These are phyloP conservation scores for Aaosphaeria pasadenensis DNA, from an alignment of 2,329 filamentous ascomycete genomes.

Conservation along the genomic window DNA sequence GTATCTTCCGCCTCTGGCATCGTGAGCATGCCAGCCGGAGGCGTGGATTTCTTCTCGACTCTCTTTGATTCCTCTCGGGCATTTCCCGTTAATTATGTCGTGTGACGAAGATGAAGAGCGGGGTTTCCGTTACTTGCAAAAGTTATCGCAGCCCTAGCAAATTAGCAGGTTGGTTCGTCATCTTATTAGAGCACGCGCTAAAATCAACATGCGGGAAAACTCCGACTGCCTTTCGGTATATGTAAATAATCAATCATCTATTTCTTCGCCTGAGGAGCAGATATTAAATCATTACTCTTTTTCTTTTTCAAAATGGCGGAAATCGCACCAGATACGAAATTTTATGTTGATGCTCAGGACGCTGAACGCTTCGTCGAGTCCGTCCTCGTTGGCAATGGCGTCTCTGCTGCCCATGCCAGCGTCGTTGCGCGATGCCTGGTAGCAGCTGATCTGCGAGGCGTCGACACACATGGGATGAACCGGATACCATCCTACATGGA, in stretches of 20 bases:
- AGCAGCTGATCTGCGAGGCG: slow-evolving; percentile 71
- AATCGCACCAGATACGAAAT: not conserved
- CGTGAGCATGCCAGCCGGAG: slow-evolving; percentile 11
- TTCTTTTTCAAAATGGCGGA: not conserved
- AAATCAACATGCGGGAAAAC: too few relatives aligned
- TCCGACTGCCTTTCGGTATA: too few relatives aligned
- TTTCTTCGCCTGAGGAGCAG: not conserved
- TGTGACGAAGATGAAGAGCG: too few relatives aligned
- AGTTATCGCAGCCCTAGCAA: too few relatives aligned
- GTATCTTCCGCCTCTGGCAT: slow-evolving; percentile 12
- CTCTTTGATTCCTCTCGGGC: not conserved
- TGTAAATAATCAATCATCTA: too few relatives aligned
- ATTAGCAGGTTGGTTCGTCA: too few relatives aligned
- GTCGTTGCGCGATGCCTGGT: slow-evolving; percentile 68
- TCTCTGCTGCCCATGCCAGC: slow-evolving; percentile 56
- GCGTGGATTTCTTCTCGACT: slow-evolving; percentile 4
- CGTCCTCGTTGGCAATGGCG: slow-evolving; percentile 60
- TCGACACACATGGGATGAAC: slow-evolving; percentile 77
- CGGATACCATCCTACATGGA: slow-evolving; percentile 75
- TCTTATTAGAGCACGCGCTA: too few relatives aligned
- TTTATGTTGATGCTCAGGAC: slow-evolving; percentile 17
- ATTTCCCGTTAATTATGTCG: too few relatives aligned
- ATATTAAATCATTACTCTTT: not conserved
- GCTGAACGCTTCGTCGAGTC: slow-evolving; percentile 47
- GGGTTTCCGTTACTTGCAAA: too few relatives aligned